Percentiles rank a stretch among this genome's conserved stretches.
phyloP scores from a whole-genome alignment of 2,329 filamentous ascomycete species.

The Cladosporium colombiae region DNA sequence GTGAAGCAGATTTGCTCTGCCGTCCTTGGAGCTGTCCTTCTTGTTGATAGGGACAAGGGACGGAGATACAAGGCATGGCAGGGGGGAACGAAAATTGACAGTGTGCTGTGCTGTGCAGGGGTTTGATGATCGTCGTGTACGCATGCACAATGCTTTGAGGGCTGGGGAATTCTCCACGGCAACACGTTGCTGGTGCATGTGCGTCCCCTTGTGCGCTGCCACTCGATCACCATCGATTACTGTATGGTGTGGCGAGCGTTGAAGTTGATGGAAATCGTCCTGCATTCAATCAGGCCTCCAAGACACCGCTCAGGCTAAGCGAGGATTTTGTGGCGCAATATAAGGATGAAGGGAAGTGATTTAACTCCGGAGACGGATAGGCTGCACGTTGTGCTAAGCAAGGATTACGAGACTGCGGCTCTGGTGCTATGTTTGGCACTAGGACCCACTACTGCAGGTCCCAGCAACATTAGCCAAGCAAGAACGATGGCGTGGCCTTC shows the following conservation, averaged over 20 bases:
- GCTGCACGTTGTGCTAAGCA: conserved; percentile 19
- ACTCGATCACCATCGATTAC: neutral
- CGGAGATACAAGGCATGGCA: conserved; percentile 13
- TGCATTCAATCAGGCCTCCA: too few species aligned
- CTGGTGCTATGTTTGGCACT: conserved; percentile 15
- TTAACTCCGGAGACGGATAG: conserved; percentile 17
- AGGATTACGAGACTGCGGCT: conserved; percentile 15
- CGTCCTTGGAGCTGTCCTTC: neutral
- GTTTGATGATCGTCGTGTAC: conserved; percentile 7
- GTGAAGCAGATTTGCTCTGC: neutral
- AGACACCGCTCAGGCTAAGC: neutral
- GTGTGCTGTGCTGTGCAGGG: neutral
- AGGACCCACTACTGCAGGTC: conserved; percentile 16
- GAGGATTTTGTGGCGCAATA: conserved; percentile 14
- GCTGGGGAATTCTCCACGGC: conserved; percentile 14
- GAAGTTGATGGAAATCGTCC: neutral
- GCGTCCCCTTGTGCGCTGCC: neutral
- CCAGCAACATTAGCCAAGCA: conserved; percentile 18
- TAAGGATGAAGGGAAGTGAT: conserved; percentile 12
- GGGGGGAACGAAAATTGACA: conserved; percentile 1
- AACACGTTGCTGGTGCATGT: neutral
- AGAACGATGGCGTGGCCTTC: conserved; percentile 16
- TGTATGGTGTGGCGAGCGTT: neutral
- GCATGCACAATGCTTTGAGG: conserved; percentile 9
- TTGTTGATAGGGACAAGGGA: neutral